Evolutionary conservation across 2,329 filamentous ascomycete species (phyloP), one percentile per base, ranked within the genome.

Genomic region (Exserohilum turcica): DNA sequence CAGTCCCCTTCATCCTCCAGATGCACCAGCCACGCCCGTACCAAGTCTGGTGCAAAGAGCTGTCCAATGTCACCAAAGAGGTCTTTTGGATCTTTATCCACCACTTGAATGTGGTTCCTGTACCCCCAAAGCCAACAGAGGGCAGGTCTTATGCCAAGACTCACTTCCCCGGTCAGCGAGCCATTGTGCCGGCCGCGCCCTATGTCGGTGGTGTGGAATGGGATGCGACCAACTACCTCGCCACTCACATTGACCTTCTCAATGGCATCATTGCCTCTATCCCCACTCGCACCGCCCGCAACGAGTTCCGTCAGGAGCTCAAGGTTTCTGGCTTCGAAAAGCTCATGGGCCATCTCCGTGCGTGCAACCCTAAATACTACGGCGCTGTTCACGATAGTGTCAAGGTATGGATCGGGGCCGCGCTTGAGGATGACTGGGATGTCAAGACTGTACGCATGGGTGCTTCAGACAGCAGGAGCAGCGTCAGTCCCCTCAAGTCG

Each of bases 21-120:
- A 97, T 97, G 86, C 88, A 90, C 64, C 86, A 88, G 31, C 85
- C 91, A 43, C 85, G 93, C 0, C 93, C 93, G 0, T 99, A 97
- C 74, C 89, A 91, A 29, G 84, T 96, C 2, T 99, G 93, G 93
- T 91, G 88, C 76, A 94, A 92, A 74, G 94, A 99, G 76, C 86
- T 93, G 15, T 87, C 88, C 54, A 92, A 90, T 65, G 93, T 97
- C 42, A 96, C 92, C 36, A 97, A 97, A 74, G 93, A 99, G 74
- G 93, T 97, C 24, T 99, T 99, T 73, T 99, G 93, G 93, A 97
- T 97, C 71, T 99, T 97, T 78, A 82, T 97, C 48, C 93, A 97
- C 75, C 90, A 96, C 64, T 81, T 96, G 52, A 97, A 97, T 66
- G 87, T 97, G 39, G 84, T 97, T 32, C 83, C 91, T 18, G 75